phyloP scores from a whole-genome alignment of 1,139 yeast species.

The Taphrina sp. region DNA sequence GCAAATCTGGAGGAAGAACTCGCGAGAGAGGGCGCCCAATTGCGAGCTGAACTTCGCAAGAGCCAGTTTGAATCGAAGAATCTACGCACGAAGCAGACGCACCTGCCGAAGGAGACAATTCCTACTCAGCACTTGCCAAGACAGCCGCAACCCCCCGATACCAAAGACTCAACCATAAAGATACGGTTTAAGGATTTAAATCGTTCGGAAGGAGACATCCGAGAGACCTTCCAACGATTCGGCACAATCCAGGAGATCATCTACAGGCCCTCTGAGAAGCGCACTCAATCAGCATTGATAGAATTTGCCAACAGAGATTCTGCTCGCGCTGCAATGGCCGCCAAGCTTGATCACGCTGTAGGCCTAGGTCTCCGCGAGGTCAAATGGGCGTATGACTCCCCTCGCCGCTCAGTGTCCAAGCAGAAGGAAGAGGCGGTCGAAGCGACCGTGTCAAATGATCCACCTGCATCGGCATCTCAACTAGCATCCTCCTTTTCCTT shows the following conservation, averaged over 20 bases:
- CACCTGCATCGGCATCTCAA: not conserved
- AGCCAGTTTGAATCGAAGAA: no score
- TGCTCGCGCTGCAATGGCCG: not conserved
- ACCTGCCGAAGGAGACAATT: not conserved
- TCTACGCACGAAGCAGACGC: not conserved
- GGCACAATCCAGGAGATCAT: conserved; percentile 32
- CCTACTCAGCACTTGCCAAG: no score
- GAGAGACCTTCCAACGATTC: conserved; percentile 17
- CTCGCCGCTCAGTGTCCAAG: no score
- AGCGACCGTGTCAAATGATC: no score
- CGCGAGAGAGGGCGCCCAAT: conserved; percentile 10
- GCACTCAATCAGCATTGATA: conserved; percentile 13
- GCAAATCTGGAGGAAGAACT: conserved; percentile 6
- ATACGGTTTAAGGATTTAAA: not conserved
- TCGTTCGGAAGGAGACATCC: no score
- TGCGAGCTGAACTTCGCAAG: conserved; percentile 6
- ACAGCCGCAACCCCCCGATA: not conserved
- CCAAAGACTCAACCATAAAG: not conserved
- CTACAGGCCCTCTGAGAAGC: not conserved
- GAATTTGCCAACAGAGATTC: not conserved
- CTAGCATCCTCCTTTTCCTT: not conserved
- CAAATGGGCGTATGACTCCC: not conserved
- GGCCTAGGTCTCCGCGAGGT: not conserved
- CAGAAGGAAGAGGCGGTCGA: no score
- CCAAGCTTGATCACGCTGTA: not conserved